Base-by-base conservation (phyloP, 176 grass and related monocot species). In the Pharus latifolius region DNA sequence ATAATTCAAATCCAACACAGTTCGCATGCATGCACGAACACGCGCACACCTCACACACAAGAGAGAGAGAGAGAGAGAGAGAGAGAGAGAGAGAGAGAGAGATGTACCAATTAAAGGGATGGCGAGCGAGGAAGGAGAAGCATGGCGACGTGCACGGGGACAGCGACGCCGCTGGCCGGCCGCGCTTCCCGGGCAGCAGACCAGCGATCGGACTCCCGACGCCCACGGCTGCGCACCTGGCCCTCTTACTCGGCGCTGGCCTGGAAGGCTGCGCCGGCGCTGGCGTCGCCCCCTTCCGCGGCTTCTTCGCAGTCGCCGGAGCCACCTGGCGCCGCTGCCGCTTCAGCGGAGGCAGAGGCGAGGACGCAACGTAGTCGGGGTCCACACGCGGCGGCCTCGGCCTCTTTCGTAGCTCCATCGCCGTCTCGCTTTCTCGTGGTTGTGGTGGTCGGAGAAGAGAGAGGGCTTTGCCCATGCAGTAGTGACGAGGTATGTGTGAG, bases 61-160 rank as follows among this genome's bases (percentile, higher is more conserved):
- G 1, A 24, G 10, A 3, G n/a, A n/a, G n/a, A n/a, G n/a, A n/a
- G n/a, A n/a, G n/a, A n/a, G n/a, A n/a, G n/a, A 73, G 2, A 24
- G 31, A 13, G 14, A 60, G 31, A 42, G 32, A 44, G 31, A 57
- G 68, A 28, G 32, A 23, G 31, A 58, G 31, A 51, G 29, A 33
- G 24, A 31, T 26, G 25, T 72, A 93, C 95, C 89, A 84, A 75
- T 75, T 81, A 65, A 94, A 98, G 18, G 75, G 86, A 28, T 72
- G 67, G 66, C 34, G 82, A 65, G 76, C 53, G 43, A 76, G 79
- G 80, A 69, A 83, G 33, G 80, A 63, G 63, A 62, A 23, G 42
- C 48, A 57, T 42, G 78, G 85, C 14, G 84, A 79, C 46, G 34
- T 56, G 59, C 81, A 72, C 32, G 59, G 80, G 54, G 83, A 41